phyloP scores from a whole-genome alignment of 164 flowering plant genomes.

The Magnolia changhungtana region DNA sequence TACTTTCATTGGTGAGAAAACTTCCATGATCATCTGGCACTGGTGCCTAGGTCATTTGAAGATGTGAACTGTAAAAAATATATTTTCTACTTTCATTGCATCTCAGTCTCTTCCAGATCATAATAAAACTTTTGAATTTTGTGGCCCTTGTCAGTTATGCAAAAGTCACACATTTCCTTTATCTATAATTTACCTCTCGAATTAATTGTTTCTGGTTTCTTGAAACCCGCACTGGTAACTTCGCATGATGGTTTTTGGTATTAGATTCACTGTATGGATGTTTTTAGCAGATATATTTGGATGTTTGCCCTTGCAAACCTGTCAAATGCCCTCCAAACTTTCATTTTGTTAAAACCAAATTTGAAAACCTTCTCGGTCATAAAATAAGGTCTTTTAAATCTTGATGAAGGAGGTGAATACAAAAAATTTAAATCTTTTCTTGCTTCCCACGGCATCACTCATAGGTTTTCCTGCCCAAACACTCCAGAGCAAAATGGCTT shows the following conservation, averaged over 20 bases:
- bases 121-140: background rate
- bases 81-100: background rate
- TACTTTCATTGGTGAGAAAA: background rate
- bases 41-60: background rate
- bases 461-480: no score
- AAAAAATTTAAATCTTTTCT: no score
- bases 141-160: background rate
- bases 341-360: background rate
- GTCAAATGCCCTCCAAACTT: background rate
- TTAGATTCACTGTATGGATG: constrained; percentile 1
- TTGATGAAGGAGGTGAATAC: no score
- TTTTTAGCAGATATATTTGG: background rate
- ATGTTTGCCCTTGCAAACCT: background rate
- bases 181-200: background rate
- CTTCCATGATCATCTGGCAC: background rate
- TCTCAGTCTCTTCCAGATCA: background rate
- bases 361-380: background rate
- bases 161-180: background rate
- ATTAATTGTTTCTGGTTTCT: background rate
- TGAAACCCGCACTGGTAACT: background rate
- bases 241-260: background rate
- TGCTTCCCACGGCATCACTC: no score
- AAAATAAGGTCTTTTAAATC: background rate
- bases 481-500: background rate
- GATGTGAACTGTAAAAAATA: background rate